Evolutionary conservation across 2,329 filamentous ascomycete genomes (phyloP), one percentile per base, ranked within the genome.

Genomic region (Fusarium nisikadoi): DNA sequence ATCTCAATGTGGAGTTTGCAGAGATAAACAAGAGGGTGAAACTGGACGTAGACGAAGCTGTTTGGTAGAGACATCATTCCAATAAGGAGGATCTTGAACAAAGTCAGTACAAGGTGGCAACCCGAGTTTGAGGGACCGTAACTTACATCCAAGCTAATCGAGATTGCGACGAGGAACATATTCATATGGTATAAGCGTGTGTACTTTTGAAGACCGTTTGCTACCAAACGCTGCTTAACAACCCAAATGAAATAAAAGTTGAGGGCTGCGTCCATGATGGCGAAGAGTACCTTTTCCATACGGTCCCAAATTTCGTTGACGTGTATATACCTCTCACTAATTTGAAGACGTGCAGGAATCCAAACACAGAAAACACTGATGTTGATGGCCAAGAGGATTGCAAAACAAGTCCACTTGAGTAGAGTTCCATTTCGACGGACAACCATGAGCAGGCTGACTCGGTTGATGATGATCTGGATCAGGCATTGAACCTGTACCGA

Each of bases 381-480:
- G 62, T 87, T 87, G 69, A 87, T 80, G 1, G 77, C 52, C 11
- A 82, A 81, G 52, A 87, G 83, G 16, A 84, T 41, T 16, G 76
- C 29, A 12, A 85, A 79, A 27, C 82, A 82, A 5, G 78, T 77
- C 81, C 82, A 85, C 68, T 87, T 86, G 39, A 87, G 75, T 50
- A 53, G 49, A 5, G 69, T 73, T 45, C 42, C 76, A 71, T 31
- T 67, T 52, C 23, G 79, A 76, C 79, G 80, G 42, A 83, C 76
- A 14, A 82, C 79, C 54, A 85, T 81, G 27, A 87, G 80, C 13
- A 87, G 79, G 2, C 82, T 80, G 36, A 86, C 82, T 47, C 85
- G 83, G 68, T 87, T 87, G 75, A 86, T 83, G 75, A 87, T 86
- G 54, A 87, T 87, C 70, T 86, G 85, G 74, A 86, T 83, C 6